Evolutionary conservation across 139 green algal species (phyloP).

Genomic region (Chlorella sp.): DNA sequence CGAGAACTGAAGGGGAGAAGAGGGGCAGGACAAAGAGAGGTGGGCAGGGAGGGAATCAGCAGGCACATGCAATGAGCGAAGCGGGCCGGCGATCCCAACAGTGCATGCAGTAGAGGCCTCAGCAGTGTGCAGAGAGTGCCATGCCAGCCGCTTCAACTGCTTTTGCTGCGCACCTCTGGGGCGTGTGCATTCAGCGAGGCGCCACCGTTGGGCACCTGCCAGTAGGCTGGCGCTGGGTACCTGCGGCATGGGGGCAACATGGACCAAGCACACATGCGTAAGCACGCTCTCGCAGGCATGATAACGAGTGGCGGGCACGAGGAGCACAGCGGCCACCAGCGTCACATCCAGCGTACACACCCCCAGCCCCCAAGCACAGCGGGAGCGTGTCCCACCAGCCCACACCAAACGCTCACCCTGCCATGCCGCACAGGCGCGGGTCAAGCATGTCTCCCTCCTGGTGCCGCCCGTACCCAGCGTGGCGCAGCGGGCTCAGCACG

Average conservation of each 20-base stretch:
- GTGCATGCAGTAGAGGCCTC: too few species aligned
- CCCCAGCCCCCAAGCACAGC: too few species aligned
- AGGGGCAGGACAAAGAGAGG: background rate
- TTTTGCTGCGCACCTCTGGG: background rate
- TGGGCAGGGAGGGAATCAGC: background rate
- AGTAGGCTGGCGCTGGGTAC: background rate
- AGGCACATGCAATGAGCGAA: too few species aligned
- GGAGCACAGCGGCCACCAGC: too few species aligned
- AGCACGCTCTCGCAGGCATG: too few species aligned
- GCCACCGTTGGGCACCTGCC: background rate
- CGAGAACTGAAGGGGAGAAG: background rate
- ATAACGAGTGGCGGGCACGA: too few species aligned
- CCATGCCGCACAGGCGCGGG: background rate
- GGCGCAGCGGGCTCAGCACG: conserved; percentile 8
- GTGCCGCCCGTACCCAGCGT: background rate
- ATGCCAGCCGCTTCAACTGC: background rate
- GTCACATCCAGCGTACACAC: too few species aligned
- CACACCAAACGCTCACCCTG: background rate
- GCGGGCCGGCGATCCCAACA: too few species aligned
- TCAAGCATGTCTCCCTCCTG: background rate
- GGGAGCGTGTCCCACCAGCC: background rate
- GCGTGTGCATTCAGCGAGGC: conserved; percentile 14
- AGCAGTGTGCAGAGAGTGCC: background rate
- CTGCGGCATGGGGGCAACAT: too few species aligned
- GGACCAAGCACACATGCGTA: too few species aligned